Percentiles rank a stretch among this genome's conserved stretches.
Evolutionary conservation across 305 asterid genomes (phyloP).

Genomic region (Withania somnifera): DNA sequence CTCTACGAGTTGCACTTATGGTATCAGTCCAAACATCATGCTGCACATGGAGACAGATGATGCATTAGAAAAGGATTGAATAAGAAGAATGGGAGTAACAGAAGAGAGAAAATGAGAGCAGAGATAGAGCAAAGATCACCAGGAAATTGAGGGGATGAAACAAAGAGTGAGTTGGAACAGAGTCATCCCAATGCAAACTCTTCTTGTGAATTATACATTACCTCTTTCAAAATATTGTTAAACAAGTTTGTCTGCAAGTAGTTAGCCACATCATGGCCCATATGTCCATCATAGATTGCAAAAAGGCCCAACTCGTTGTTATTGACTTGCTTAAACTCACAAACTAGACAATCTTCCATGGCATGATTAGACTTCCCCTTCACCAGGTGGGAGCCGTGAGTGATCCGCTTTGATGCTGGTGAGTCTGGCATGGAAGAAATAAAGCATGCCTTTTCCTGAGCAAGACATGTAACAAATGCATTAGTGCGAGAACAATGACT

Average conservation of each 20-base stretch:
- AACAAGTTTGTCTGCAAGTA: slow-evolving; percentile 67
- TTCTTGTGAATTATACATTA: background rate
- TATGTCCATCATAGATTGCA: slow-evolving; percentile 84
- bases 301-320: slow-evolving; percentile 65
- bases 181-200: background rate
- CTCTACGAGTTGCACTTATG: slow-evolving; percentile 46
- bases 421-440: slow-evolving; percentile 34
- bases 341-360: slow-evolving; percentile 83
- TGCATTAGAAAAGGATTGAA: background rate
- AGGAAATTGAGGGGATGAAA: background rate
- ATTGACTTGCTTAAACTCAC: slow-evolving; percentile 39
- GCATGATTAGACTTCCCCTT: slow-evolving; percentile 68
- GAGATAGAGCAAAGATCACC: background rate
- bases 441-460: slow-evolving; percentile 76
- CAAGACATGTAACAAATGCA: background rate
- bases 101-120: background rate
- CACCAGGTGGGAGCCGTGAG: slow-evolving; percentile 53
- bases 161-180: background rate
- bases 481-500: background rate
- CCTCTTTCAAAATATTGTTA: slow-evolving; percentile 63
- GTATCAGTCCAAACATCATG: slow-evolving; percentile 63
- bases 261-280: slow-evolving; percentile 74
- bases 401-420: slow-evolving; percentile 45
- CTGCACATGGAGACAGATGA: slow-evolving; percentile 24
- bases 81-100: background rate